Evolutionary conservation across 345 rosid species (phyloP), one percentile per base, ranked within the genome.

Genomic region (Orychophragmus violaceus): DNA sequence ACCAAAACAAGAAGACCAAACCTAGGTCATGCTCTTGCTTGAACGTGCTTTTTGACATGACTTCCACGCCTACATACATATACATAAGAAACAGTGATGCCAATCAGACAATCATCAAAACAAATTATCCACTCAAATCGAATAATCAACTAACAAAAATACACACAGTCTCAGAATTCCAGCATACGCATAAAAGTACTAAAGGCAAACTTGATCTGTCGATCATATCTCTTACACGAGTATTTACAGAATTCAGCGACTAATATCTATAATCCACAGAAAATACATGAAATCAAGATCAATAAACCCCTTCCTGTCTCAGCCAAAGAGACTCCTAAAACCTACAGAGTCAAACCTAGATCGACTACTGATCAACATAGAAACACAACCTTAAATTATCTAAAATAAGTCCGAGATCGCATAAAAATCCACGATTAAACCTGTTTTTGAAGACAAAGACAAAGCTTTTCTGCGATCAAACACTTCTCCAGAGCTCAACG

Each of bases 11-110:
- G 6, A 52, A 42, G n/a, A 53, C 41, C 64, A 76, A 68, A 89
- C 98, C 96, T 39, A 89, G 83, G 73, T 84, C 96, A 72, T 89
- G 96, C 83, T 91, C 98, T 77, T 87, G 92, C 85, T 89, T 91
- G 85, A 91, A 89, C 77, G 83, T 78, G 72, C 92, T 84, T 79
- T 81, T 87, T 14, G 90, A 81, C 98, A 91, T 91, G 73, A 37
- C 28, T 64, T 58, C 2, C 45, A 65, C 36, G 6, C 61, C 66
- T 65, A 50, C 35, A 56, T 6, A 64, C n/a, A n/a, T 19, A 70
- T 30, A 41, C 66, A 64, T 16, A 48, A 37, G 9, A 65, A 53
- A 36, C 19, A n/a, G n/a, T n/a, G n/a, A n/a, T 41, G 4, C 36
- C 50, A 63, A 62, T 28, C 56, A 62, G 36, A 42, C 19, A 51